Evolutionary conservation across 805 yeast species (phyloP).

Genomic region (Lipomyces starkeyi): DNA sequence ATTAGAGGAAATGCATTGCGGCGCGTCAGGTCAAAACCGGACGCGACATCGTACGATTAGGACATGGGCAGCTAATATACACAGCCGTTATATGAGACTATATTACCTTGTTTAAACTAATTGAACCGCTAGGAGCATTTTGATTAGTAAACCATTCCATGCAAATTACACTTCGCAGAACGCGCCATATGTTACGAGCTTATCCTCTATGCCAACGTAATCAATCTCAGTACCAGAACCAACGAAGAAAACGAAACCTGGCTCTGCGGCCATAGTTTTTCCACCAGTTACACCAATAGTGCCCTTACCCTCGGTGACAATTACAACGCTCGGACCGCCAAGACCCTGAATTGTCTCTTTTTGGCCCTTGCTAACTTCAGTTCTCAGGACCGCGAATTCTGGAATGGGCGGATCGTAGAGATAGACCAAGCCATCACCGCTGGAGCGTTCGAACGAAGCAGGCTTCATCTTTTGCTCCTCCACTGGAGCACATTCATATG

Average conservation of each 20-base stretch:
- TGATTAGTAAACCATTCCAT: not conserved
- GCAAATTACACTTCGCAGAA: constrained; percentile 69
- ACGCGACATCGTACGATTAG: too few species aligned
- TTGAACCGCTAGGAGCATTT: too few species aligned
- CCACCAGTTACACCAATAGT: constrained; percentile 51
- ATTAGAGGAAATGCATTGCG: too few species aligned
- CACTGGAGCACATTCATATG: constrained; percentile 86
- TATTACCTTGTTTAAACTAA: too few species aligned
- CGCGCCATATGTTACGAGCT: constrained; percentile 86
- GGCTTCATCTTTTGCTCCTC: constrained; percentile 91
- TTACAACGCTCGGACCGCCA: constrained; percentile 86
- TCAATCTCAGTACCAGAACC: constrained; percentile 76
- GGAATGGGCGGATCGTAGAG: constrained; percentile 95
- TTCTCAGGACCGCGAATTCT: constrained; percentile 92
- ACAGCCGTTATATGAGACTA: too few species aligned
- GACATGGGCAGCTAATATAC: too few species aligned
- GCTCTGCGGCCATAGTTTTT: constrained; percentile 55
- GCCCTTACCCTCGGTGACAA: constrained; percentile 84
- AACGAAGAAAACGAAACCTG: constrained; percentile 84
- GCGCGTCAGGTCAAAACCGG: too few species aligned
- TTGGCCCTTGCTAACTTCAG: constrained; percentile 61
- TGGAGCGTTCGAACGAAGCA: constrained; percentile 52
- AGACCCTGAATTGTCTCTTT: constrained; percentile 64
- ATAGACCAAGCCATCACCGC: constrained; percentile 46
- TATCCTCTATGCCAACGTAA: constrained; percentile 47